Percentiles rank a stretch among this genome's conserved stretches.
Conservation (phyloP, 768 basidiomycete genomes). For the Chalciporus sphaerocephalus region DNA sequence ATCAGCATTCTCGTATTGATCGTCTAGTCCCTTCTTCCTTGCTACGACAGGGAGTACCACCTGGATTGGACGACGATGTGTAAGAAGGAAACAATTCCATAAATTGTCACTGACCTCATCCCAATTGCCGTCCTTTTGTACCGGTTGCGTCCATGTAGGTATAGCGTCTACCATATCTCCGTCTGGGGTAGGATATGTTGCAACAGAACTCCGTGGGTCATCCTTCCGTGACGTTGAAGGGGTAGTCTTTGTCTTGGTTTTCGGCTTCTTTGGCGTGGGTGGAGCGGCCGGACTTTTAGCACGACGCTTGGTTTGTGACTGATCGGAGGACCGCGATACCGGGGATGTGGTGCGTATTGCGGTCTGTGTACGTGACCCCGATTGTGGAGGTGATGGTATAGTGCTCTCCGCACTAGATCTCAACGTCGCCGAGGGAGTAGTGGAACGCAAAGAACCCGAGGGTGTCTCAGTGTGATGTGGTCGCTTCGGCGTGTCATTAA, state of each 20-base stretch:
- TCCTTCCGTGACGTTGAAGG: constrained; percentile 32
- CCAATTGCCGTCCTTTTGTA: constrained; percentile 69
- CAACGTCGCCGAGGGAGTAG: constrained; percentile 38
- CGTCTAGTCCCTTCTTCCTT: constrained; percentile 73
- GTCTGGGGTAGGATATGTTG: constrained; percentile 60
- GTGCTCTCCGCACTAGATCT: constrained; percentile 40
- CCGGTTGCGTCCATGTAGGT: constrained; percentile 77
- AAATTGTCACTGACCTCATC: constrained; percentile 57
- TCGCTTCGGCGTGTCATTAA: constrained; percentile 40
- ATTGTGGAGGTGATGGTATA: constrained; percentile 33
- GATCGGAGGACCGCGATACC: constrained; percentile 24
- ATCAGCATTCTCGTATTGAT: constrained; percentile 61
- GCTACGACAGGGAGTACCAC: constrained; percentile 83
- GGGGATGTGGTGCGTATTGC: constrained; percentile 29
- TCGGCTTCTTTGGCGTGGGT: constrained; percentile 40
- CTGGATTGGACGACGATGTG: constrained; percentile 34
- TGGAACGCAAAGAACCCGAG: constrained; percentile 44
- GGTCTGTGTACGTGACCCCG: constrained; percentile 22
- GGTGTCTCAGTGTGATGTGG: constrained; percentile 37
- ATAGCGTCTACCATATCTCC: constrained; percentile 67
- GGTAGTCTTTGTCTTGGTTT: constrained; percentile 33
- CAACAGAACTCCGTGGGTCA: constrained; percentile 56
- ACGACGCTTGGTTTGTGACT: constrained; percentile 41
- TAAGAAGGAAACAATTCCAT: not conserved
- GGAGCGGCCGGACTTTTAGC: constrained; percentile 46